Percentiles rank a stretch among this genome's conserved stretches.
phyloP scores from a whole-genome alignment of 148 eudicot genomes.

The Dysphania ambrosioides region DNA sequence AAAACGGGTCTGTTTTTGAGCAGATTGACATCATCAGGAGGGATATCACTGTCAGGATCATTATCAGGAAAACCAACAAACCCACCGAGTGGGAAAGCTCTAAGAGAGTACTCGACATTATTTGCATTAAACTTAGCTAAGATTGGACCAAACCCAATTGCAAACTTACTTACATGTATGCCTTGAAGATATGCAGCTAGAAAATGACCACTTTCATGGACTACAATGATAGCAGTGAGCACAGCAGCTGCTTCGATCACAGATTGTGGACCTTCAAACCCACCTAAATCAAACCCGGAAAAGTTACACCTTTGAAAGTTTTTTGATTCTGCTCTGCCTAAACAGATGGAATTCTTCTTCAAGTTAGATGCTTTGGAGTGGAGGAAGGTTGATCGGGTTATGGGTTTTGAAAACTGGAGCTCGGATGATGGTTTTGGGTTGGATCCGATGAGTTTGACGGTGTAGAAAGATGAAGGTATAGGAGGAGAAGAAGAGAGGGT shows the following conservation, averaged over 20 bases:
- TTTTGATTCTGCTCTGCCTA: slow-evolving; percentile 18
- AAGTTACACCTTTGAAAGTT: slow-evolving; percentile 32
- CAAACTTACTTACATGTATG: slow-evolving; percentile 94
- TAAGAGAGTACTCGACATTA: slow-evolving; percentile 87
- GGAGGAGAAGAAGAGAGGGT: slow-evolving; percentile 46
- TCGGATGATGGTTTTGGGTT: slow-evolving; percentile 28
- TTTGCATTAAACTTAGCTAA: slow-evolving; percentile 88
- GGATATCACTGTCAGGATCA: slow-evolving; percentile 95
- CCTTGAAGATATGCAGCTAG: slow-evolving; percentile 94
- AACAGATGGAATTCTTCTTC: slow-evolving; percentile 3
- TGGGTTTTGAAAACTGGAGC: slow-evolving; percentile 37
- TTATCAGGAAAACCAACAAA: slow-evolving; percentile 99
- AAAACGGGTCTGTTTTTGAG: slow-evolving; percentile 82
- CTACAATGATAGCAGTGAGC: slow-evolving; percentile 83
- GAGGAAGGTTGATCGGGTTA: slow-evolving; percentile 14
- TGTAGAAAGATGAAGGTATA: slow-evolving; percentile 29
- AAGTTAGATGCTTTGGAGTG: slow-evolving; percentile 8
- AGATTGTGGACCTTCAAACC: slow-evolving; percentile 73
- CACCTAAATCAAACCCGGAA: slow-evolving; percentile 60
- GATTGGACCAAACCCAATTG: slow-evolving; percentile 98
- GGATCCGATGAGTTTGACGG: slow-evolving; percentile 26
- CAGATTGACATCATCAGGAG: slow-evolving; percentile 77
- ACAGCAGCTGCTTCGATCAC: slow-evolving; percentile 70
- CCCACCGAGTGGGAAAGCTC: slow-evolving; percentile 95
- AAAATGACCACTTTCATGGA: slow-evolving; percentile 96